Evolutionary conservation across 1,139 yeast species (phyloP).

Genomic region (Pichia sp.): DNA sequence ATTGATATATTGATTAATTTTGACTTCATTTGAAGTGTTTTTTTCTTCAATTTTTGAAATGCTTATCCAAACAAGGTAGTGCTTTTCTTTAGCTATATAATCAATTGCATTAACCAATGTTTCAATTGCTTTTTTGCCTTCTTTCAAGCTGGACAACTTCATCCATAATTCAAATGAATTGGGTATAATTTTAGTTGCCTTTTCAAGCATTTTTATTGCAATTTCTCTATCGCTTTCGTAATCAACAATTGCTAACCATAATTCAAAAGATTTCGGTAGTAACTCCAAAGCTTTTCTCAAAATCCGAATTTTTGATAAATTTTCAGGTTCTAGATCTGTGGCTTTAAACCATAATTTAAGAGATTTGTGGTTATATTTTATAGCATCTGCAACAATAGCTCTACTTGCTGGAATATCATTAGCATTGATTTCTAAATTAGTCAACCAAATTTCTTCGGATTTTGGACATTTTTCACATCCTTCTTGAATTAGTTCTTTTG

Average conservation of each 20-base stretch:
- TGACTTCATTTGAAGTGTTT: slow-evolving; percentile 35
- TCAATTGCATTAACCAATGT: slow-evolving; percentile 57
- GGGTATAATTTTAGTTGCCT: slow-evolving; percentile 70
- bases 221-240: slow-evolving; percentile 44
- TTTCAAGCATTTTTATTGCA: slow-evolving; percentile 48
- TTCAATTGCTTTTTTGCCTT: slow-evolving; percentile 39
- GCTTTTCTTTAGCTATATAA: slow-evolving; percentile 35
- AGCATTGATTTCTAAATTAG: slow-evolving; percentile 60
- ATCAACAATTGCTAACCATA: slow-evolving; percentile 53
- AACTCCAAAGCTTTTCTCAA: slow-evolving; percentile 55
- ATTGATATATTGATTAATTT: slow-evolving; percentile 39
- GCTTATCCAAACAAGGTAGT: slow-evolving; percentile 61
- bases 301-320: slow-evolving; percentile 44
- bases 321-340: slow-evolving; percentile 54
- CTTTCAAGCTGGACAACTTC: slow-evolving; percentile 29
- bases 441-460: slow-evolving; percentile 77
- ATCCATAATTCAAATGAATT: slow-evolving; percentile 61
- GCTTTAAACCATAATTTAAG: slow-evolving; percentile 70
- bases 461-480: slow-evolving; percentile 69
- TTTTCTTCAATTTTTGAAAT: slow-evolving; percentile 70
- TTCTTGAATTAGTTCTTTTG: slow-evolving; percentile 55
- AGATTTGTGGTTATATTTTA: slow-evolving; percentile 49
- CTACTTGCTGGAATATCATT: slow-evolving; percentile 42
- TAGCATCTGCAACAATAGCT: slow-evolving; percentile 58
- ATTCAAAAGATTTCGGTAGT: slow-evolving; percentile 38